These are phyloP conservation scores for Russula foetens DNA, from an alignment of 768 basidiomycete genomes.

Conservation along the genomic window DNA sequence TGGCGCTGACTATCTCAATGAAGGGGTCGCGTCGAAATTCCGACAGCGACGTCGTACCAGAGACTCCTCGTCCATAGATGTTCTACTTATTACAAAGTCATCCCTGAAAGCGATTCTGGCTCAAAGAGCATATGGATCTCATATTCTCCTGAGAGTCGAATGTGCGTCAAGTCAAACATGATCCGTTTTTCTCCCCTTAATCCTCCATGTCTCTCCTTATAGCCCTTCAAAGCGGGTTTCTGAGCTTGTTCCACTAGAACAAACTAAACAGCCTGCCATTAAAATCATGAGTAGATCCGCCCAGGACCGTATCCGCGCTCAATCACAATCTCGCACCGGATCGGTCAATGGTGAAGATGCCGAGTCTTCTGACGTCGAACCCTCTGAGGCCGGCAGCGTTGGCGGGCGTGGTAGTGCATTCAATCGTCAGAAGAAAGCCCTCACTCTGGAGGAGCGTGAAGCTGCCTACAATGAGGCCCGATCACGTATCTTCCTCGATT, in stretches of 20 bases:
- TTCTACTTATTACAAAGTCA: conserved; percentile 70
- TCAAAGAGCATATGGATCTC: conserved; percentile 57
- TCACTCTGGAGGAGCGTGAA: conserved; percentile 80
- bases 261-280: conserved; percentile 63
- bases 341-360: conserved; percentile 70
- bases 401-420: conserved; percentile 58
- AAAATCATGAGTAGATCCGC: conserved; percentile 76
- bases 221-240: conserved; percentile 65
- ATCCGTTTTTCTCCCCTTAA: conserved; percentile 6
- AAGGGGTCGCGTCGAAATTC: conserved; percentile 58
- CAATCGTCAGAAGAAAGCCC: conserved; percentile 51
- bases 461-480: conserved; percentile 87
- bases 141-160: conserved; percentile 55
- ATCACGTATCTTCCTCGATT: conserved; percentile 78
- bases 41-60: conserved; percentile 72
- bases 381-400: conserved; percentile 72
- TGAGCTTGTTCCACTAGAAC: conserved; percentile 73
- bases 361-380: conserved; percentile 71
- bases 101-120: conserved; percentile 55
- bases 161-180: conserved; percentile 43
- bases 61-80: conserved; percentile 82
- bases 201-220: conserved; percentile 18
- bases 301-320: conserved; percentile 45
- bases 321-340: conserved; percentile 60
- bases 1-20: conserved; percentile 9